phyloP scores from a whole-genome alignment of 2,329 filamentous ascomycete species.

The Scedosporium apiospermum region DNA sequence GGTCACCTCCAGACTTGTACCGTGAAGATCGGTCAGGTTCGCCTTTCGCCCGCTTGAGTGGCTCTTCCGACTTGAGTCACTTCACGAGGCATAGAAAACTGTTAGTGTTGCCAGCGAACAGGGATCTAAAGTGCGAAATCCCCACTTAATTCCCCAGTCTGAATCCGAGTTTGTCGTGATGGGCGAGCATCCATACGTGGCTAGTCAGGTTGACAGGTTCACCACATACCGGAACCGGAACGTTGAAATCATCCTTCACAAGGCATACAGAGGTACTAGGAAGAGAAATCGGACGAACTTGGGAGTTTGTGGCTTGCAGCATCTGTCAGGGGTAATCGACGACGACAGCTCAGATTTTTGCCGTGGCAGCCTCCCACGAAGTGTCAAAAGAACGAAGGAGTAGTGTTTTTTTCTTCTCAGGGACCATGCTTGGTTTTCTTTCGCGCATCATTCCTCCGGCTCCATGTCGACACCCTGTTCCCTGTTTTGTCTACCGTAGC shows the following conservation, averaged over 20 bases:
- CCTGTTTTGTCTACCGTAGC: neutral
- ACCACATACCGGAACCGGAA: neutral
- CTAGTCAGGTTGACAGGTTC: too few species aligned
- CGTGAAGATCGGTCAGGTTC: too few species aligned
- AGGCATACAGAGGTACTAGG: too few species aligned
- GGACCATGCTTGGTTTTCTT: neutral
- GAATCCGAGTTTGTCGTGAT: too few species aligned
- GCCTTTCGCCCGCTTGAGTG: too few species aligned
- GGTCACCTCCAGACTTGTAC: too few species aligned
- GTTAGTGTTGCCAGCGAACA: neutral
- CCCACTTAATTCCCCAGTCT: too few species aligned
- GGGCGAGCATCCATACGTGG: too few species aligned
- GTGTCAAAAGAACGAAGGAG: neutral
- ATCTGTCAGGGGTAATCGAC: neutral
- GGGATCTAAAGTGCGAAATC: too few species aligned
- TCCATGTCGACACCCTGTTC: neutral
- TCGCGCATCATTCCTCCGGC: neutral
- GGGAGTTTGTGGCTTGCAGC: neutral
- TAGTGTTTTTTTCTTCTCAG: too few species aligned
- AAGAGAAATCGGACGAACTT: neutral
- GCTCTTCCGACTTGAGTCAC: neutral
- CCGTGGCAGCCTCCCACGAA: neutral
- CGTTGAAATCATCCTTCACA: neutral
- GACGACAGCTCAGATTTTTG: neutral
- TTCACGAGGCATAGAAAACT: neutral